Conservation (phyloP, 140 eudicot species). For the Erigeron philadelphicus region DNA sequence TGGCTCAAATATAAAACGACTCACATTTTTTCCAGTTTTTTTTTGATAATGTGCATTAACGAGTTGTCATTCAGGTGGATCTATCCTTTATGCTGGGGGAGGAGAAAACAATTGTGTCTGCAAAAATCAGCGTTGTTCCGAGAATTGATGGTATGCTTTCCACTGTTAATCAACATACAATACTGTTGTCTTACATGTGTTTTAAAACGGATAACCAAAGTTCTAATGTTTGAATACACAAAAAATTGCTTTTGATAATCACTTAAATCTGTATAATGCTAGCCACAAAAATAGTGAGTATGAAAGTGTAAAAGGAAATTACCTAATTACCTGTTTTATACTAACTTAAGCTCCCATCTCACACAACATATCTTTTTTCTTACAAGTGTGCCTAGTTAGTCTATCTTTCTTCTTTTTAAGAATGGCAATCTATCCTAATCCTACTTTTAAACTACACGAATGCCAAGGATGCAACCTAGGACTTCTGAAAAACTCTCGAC, state of each 20-base stretch:
- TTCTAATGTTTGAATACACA: not conserved
- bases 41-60: not conserved
- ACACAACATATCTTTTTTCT: too few relatives aligned
- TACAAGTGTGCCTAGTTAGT: too few relatives aligned
- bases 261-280: not conserved
- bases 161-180: not conserved
- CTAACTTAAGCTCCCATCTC: too few relatives aligned
- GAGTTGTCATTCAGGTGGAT: constrained; percentile 56
- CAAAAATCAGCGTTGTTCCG: constrained; percentile 63
- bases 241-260: not conserved
- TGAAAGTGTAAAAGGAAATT: too few relatives aligned
- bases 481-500: too few relatives aligned
- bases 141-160: constrained; percentile 60
- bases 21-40: not conserved
- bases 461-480: too few relatives aligned
- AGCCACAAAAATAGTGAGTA: too few relatives aligned
- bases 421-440: not conserved
- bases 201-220: not conserved
- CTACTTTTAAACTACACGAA: too few relatives aligned
- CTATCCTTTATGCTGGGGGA: constrained; percentile 68
- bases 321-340: too few relatives aligned
- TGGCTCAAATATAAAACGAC: not conserved
- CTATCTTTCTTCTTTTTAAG: too few relatives aligned
- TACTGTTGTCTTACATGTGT: not conserved
- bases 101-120: constrained; percentile 66